A percentile compares a stretch with the other conserved stretches of the same genome.
These are phyloP conservation scores for Pittosporum tobira DNA, from an alignment of 129 eudicot species.

Conservation along the genomic window DNA sequence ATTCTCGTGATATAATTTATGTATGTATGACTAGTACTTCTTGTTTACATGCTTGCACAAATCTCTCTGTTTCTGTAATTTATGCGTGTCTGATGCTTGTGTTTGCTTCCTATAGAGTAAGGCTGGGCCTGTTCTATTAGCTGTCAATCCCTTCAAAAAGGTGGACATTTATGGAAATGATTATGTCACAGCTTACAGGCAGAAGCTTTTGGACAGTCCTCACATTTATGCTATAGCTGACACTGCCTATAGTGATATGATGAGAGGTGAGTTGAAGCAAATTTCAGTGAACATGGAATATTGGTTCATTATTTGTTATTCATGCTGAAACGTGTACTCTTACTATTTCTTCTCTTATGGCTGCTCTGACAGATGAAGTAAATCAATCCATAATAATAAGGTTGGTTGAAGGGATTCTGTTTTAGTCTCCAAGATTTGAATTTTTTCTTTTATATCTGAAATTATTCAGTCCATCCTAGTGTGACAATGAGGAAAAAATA, in stretches of 20 bases:
- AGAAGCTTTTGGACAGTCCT: slow-evolving; percentile 78
- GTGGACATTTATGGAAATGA: slow-evolving; percentile 51
- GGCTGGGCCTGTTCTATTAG: slow-evolving; percentile 81
- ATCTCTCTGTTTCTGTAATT: neutral
- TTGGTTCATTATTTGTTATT: neutral
- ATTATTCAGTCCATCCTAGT: neutral
- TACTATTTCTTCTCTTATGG: slow-evolving; percentile 8
- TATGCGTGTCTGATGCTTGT: slow-evolving; percentile 11
- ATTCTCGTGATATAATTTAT: slow-evolving; percentile 62
- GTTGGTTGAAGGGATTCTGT: slow-evolving; percentile 30
- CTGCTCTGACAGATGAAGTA: slow-evolving; percentile 57
- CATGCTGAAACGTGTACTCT: neutral
- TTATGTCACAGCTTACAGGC: slow-evolving; percentile 50
- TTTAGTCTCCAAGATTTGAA: neutral
- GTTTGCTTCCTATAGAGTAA: slow-evolving; percentile 49
- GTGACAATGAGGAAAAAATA: neutral
- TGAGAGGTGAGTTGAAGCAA: slow-evolving; percentile 42
- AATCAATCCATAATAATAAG: slow-evolving; percentile 82
- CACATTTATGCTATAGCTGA: slow-evolving; percentile 72
- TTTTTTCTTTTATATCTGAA: neutral
- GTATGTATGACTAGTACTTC: slow-evolving; percentile 33
- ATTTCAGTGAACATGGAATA: neutral
- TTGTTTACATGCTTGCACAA: slow-evolving; percentile 8
- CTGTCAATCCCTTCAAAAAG: slow-evolving; percentile 85
- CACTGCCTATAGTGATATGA: slow-evolving; percentile 63